Percentiles rank a stretch among this genome's conserved stretches.
Conservation (phyloP, 2,329 filamentous ascomycete genomes). For the Sporothrix curviconia region DNA sequence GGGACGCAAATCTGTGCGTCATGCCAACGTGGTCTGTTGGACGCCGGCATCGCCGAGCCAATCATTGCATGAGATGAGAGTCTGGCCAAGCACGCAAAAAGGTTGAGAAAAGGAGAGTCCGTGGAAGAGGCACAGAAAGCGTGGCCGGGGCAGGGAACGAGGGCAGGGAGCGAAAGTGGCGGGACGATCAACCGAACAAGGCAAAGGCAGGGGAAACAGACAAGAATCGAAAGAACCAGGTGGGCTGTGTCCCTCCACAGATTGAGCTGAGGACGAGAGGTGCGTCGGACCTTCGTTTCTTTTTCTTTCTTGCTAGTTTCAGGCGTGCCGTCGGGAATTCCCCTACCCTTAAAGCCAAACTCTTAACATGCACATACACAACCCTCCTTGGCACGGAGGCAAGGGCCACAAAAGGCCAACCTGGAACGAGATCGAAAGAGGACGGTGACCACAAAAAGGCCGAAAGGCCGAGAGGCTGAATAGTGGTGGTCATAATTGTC, state of each 20-base stretch:
- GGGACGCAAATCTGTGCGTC: neutral
- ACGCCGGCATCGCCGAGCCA: neutral
- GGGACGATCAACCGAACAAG: slow-evolving; percentile 3
- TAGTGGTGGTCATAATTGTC: too few species aligned
- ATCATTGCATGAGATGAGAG: neutral
- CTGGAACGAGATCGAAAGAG: neutral
- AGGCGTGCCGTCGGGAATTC: slow-evolving; percentile 3
- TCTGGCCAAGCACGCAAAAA: neutral
- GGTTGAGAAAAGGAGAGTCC: neutral
- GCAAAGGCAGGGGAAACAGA: neutral
- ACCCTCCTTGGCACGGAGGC: slow-evolving; percentile 3
- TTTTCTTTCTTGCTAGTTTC: neutral
- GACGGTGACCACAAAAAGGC: neutral
- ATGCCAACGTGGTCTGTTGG: neutral
- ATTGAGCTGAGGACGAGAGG: too few species aligned
- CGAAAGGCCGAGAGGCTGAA: neutral
- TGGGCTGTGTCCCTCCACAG: too few species aligned
- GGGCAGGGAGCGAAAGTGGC: too few species aligned
- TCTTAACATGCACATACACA: neutral
- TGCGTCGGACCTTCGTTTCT: too few species aligned
- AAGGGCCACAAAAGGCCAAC: slow-evolving; percentile 1
- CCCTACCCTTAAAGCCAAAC: neutral
- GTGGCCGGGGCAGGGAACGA: too few species aligned
- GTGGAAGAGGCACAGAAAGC: too few species aligned
- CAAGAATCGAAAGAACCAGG: neutral